Base-by-base conservation (phyloP, 2,329 filamentous ascomycete genomes). In the Alternaria triticimaculans region DNA sequence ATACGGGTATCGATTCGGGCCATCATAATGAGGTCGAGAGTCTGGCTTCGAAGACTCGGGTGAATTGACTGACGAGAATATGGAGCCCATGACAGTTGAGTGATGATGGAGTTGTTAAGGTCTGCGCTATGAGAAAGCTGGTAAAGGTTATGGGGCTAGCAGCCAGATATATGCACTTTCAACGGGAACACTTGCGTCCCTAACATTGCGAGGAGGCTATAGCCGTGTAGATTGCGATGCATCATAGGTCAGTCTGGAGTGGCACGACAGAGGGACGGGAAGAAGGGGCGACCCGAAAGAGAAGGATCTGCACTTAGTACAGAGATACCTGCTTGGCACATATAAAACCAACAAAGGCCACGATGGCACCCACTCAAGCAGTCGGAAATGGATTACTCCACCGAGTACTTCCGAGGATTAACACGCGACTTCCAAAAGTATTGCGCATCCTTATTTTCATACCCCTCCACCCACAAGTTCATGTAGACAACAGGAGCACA, bases 281-380 rank as follows among this genome's bases (percentile, higher is more conserved):
- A 1, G 33, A n/a, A 37, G 8, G 33, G 33, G 33, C 33, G 33
- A 3, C 33, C 33, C 33, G 33, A 37, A 37, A n/a, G 7, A n/a
- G 33, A 0, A n/a, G 1, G 33, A 37, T 37, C 33, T 10, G 15
- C 33, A 8, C 33, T n/a, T 37, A 1, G 1, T 37, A 1, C 1
- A 37, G 33, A 37, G 49, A 8, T 37, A 28, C 8, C 49, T 51
- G 49, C 49, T 51, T 51, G 49, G 49, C 49, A 23, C 20, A 33
- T 33, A 6, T 12, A 51, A 10, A 18, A 33, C 12, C 5, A 33
- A 20, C 28, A 23, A 51, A 51, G 28, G 3, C 28, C 2, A 1
- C 9, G 4, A 51, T n/a, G 20, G 28, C 28, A 51, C 49, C 49
- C 20, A 23, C 12, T 8, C 18, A 6, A 10, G 3, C 14, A 4